A percentile compares a stretch with the other conserved stretches of the same genome.
Evolutionary conservation across 73 alveolate species (phyloP).

Genomic region (Paramecium pentaurelia): DNA sequence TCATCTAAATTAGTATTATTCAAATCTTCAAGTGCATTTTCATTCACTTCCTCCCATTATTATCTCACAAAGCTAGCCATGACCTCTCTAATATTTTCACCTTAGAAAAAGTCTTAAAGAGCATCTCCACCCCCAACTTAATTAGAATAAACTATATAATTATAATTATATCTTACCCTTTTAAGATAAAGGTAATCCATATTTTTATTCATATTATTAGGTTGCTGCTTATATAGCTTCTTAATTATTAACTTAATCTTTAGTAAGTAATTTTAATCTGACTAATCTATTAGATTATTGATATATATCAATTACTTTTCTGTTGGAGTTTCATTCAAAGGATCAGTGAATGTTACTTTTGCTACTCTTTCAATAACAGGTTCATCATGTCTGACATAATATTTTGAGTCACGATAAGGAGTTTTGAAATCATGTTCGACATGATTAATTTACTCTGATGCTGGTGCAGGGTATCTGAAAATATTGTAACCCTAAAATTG

Average conservation of each 20-base stretch:
- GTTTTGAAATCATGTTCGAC: constrained; percentile 37
- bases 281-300: background rate
- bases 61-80: constrained; percentile 21
- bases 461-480: constrained; percentile 43
- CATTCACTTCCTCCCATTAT: constrained; percentile 16
- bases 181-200: background rate
- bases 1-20: background rate
- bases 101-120: background rate
- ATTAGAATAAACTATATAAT: background rate
- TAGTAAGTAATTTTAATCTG: background rate
- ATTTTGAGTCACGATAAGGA: constrained; percentile 39
- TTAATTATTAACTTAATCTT: background rate
- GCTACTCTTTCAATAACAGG: background rate
- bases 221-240: background rate
- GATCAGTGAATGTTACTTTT: background rate
- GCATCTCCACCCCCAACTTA: background rate
- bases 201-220: background rate
- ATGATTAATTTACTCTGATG: background rate
- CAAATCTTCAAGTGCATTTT: background rate
- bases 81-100: background rate
- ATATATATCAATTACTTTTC: background rate
- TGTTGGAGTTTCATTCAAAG: background rate
- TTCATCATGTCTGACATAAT: constrained; percentile 46
- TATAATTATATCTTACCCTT: background rate
- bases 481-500: background rate